Evolutionary conservation across 257 asterid species (phyloP).

Genomic region (Solanum infundibuliforme): DNA sequence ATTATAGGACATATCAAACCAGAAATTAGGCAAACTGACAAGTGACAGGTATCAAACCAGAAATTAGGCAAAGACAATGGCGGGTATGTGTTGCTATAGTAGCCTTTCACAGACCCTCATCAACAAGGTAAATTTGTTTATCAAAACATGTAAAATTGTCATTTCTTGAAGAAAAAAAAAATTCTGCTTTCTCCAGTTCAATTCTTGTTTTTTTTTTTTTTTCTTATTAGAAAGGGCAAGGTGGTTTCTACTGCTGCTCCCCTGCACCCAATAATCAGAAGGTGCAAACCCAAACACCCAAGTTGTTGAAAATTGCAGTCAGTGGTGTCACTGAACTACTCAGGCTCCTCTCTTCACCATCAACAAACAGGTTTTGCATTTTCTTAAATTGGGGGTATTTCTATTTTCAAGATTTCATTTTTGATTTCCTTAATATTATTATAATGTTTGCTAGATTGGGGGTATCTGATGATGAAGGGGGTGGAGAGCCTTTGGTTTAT

Average conservation of each 20-base stretch:
- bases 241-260: slow-evolving; percentile 45
- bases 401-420: not conserved
- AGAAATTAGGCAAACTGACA: not conserved
- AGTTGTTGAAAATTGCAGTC: slow-evolving; percentile 48
- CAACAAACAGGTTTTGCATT: slow-evolving; percentile 15
- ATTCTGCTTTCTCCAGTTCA: not conserved
- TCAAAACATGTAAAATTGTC: not conserved
- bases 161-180: not conserved
- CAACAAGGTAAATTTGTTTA: not conserved
- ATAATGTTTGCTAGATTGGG: slow-evolving; percentile 24
- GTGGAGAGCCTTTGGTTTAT: slow-evolving; percentile 26
- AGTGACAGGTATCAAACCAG: not conserved
- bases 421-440: not conserved
- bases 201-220: not conserved
- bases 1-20: not conserved
- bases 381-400: not conserved
- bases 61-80: not conserved
- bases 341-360: slow-evolving; percentile 34
- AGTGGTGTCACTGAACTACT: slow-evolving; percentile 53
- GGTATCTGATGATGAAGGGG: slow-evolving; percentile 12
- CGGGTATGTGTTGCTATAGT: slow-evolving; percentile 1
- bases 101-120: not conserved
- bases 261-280: slow-evolving; percentile 17
- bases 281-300: slow-evolving; percentile 34
- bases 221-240: slow-evolving; percentile 17